Evolutionary conservation across 148 eudicot species (phyloP), one percentile per base, ranked within the genome.

Genomic region (Silene latifolia): DNA sequence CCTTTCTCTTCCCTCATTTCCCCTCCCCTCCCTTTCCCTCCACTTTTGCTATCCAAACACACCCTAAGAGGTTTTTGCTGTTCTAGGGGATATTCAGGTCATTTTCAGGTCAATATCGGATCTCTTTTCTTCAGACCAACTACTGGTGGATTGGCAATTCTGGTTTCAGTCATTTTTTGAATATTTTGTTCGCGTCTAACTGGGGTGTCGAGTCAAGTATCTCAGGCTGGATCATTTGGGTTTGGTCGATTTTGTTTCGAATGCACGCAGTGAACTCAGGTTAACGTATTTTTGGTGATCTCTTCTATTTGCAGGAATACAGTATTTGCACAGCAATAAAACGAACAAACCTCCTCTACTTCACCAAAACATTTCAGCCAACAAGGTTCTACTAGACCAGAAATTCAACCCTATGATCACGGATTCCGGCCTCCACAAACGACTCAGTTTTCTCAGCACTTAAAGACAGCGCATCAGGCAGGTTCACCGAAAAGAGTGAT

Each of bases 1-100:
- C n/a, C n/a, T n/a, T n/a, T n/a, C n/a, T n/a, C n/a, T n/a, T n/a
- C n/a, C n/a, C n/a, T n/a, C n/a, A n/a, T n/a, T n/a, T n/a, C n/a
- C n/a, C n/a, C n/a, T n/a, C n/a, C n/a, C n/a, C n/a, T n/a, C n/a
- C n/a, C n/a, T n/a, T n/a, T n/a, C n/a, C n/a, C n/a, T n/a, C n/a
- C n/a, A n/a, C n/a, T n/a, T n/a, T n/a, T n/a, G n/a, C n/a, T n/a
- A n/a, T n/a, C n/a, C n/a, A n/a, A n/a, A n/a, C n/a, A n/a, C n/a
- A n/a, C n/a, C n/a, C n/a, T n/a, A n/a, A 86, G 91, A 86, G 99
- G 99, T 24, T 90, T 94, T 80, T 95, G 99, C 63, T 87, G 94
- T 76, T 95, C 99, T 0, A 84, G 76, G 72, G 94, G 86, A 62
- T 32, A 32, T 0, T 39, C 44, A 1, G 44, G 44, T 39, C 44